A percentile compares a stretch with the other conserved stretches of the same genome.
These are phyloP conservation scores for Tetrahymena malaccensis DNA, from an alignment of 73 alveolate genomes.

Conservation along the genomic window DNA sequence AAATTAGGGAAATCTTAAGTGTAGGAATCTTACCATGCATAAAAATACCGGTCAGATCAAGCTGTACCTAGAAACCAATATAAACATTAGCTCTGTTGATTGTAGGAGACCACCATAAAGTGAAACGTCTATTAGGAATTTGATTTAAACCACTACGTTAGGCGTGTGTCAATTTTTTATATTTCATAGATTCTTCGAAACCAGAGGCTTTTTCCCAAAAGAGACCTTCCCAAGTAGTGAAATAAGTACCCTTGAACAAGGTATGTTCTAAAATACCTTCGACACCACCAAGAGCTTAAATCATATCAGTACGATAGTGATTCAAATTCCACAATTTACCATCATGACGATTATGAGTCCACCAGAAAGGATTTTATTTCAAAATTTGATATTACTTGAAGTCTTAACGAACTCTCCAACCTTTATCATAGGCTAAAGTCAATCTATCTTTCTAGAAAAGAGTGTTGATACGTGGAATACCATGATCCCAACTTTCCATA, in stretches of 20 bases:
- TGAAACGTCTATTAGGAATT: constrained; percentile 99
- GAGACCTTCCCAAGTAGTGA: constrained; percentile 99
- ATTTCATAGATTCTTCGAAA: constrained; percentile 98
- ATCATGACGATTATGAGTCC: constrained; percentile 99
- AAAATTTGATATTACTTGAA: constrained; percentile 94
- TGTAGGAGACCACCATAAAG: constrained; percentile 99
- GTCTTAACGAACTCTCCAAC: constrained; percentile 99
- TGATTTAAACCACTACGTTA: constrained; percentile 98
- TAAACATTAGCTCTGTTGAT: constrained; percentile 99
- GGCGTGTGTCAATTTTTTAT: constrained; percentile 99
- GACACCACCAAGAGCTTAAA: constrained; percentile 99
- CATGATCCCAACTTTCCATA: constrained; percentile 99
- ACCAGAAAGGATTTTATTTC: constrained; percentile 99
- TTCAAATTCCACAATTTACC: constrained; percentile 99
- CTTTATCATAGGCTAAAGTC: constrained; percentile 99
- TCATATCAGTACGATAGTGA: constrained; percentile 99
- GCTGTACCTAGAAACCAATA: constrained; percentile 99
- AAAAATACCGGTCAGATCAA: constrained; percentile 99
- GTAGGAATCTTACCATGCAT: constrained; percentile 99
- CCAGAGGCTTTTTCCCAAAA: constrained; percentile 98
- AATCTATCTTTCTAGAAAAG: constrained; percentile 99
- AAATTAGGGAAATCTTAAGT: constrained; percentile 95
- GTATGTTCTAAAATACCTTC: constrained; percentile 99
- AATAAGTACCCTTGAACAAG: constrained; percentile 99
- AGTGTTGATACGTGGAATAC: constrained; percentile 99